These are phyloP conservation scores for Rhododendron griersonianum DNA, from an alignment of 148 eudicot species.

Conservation along the genomic window DNA sequence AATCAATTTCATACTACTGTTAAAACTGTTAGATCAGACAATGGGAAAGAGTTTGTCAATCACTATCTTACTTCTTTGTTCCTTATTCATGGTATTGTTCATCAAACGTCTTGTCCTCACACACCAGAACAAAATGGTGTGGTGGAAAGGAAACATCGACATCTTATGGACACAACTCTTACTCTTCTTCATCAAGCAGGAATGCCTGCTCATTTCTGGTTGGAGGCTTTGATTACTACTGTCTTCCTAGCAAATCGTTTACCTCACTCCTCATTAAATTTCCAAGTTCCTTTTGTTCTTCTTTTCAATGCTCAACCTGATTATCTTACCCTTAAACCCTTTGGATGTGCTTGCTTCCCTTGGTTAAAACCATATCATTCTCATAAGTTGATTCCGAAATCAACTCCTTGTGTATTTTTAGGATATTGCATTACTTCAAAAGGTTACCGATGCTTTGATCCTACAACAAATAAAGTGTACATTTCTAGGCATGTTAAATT, in stretches of 20 bases:
- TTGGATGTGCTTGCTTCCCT: neutral
- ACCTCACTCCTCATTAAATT: too few species aligned
- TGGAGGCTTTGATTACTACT: too few species aligned
- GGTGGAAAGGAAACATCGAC: neutral
- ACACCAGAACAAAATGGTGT: neutral
- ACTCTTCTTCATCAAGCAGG: too few species aligned
- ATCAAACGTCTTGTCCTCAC: neutral
- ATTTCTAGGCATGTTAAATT: neutral
- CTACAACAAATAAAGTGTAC: neutral
- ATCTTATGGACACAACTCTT: neutral
- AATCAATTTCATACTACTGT: too few species aligned
- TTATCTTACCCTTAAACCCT: neutral
- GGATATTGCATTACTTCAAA: neutral
- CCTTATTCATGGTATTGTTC: too few species aligned
- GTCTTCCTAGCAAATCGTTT: too few species aligned
- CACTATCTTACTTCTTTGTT: too few species aligned
- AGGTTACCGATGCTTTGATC: neutral
- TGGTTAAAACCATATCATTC: neutral
- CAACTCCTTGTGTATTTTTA: neutral
- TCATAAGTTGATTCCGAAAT: neutral
- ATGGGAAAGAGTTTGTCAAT: too few species aligned
- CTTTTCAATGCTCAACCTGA: neutral
- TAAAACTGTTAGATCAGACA: too few species aligned
- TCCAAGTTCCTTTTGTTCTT: too few species aligned
- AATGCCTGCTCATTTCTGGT: too few species aligned